A percentile compares a stretch with the other conserved stretches of the same genome.
Evolutionary conservation across 73 alveolate genomes (phyloP).

Genomic region (Tetrahymena malaccensis): DNA sequence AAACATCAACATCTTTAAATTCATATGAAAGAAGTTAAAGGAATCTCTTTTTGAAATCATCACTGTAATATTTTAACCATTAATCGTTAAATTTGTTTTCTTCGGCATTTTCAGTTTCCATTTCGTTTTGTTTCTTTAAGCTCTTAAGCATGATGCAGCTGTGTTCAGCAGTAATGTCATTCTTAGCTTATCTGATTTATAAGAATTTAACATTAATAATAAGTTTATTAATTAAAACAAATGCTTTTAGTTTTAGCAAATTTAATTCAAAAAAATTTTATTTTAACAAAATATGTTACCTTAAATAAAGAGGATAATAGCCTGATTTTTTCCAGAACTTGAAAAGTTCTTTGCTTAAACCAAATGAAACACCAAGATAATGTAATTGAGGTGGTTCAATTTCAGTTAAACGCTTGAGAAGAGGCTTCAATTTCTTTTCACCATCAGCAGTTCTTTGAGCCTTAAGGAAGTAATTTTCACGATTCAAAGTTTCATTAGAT

Average conservation of each 20-base stretch:
- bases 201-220: too few species aligned
- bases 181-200: slow-evolving; percentile 12
- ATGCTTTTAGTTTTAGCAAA: too few species aligned
- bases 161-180: slow-evolving; percentile 97
- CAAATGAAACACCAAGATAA: slow-evolving; percentile 93
- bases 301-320: slow-evolving; percentile 88
- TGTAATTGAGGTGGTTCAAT: slow-evolving; percentile 78
- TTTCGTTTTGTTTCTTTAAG: slow-evolving; percentile 43
- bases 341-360: slow-evolving; percentile 76
- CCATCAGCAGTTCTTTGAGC: slow-evolving; percentile 11
- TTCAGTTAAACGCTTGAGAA: slow-evolving; percentile 85
- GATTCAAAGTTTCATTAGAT: background rate
- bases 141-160: slow-evolving; percentile 89
- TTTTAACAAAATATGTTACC: slow-evolving; percentile 35
- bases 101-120: slow-evolving; percentile 33
- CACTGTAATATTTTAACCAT: slow-evolving; percentile 77
- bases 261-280: background rate
- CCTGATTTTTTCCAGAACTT: slow-evolving; percentile 96
- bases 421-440: slow-evolving; percentile 75
- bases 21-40: slow-evolving; percentile 85
- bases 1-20: slow-evolving; percentile 74
- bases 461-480: slow-evolving; percentile 2
- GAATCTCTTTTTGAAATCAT: slow-evolving; percentile 94
- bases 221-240: too few species aligned
- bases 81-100: slow-evolving; percentile 29